These are phyloP conservation scores for Tilletia caries DNA, from an alignment of 1,284 basidiomycete genomes.

Conservation along the genomic window DNA sequence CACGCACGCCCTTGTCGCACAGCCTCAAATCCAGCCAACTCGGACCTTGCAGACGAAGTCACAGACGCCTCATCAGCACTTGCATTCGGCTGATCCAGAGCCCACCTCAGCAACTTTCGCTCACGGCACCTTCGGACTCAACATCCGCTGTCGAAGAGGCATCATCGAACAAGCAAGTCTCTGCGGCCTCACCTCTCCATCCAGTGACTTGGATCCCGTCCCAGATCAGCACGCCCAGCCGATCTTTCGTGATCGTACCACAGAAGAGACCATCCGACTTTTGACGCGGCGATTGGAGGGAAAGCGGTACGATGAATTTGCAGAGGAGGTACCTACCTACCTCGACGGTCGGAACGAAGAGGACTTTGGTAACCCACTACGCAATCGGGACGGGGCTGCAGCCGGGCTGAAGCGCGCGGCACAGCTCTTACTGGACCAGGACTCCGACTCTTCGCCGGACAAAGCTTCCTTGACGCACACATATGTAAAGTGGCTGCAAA, in stretches of 20 bases:
- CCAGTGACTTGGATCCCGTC: background rate
- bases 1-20: slow-evolving; percentile 53
- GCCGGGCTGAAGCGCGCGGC: background rate
- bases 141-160: slow-evolving; percentile 30
- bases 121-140: slow-evolving; percentile 25
- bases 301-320: slow-evolving; percentile 32
- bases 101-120: background rate
- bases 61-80: slow-evolving; percentile 12
- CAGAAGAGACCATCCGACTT: slow-evolving; percentile 18
- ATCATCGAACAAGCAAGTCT: slow-evolving; percentile 29
- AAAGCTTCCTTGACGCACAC: background rate
- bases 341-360: background rate
- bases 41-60: background rate
- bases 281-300: slow-evolving; percentile 22
- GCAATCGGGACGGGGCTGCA: background rate
- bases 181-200: slow-evolving; percentile 12
- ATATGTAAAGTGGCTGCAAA: background rate
- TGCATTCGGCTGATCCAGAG: slow-evolving; percentile 14
- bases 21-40: background rate
- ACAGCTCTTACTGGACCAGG: background rate
- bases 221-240: slow-evolving; percentile 3
- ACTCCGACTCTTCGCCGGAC: background rate
- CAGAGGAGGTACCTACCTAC: slow-evolving; percentile 14
- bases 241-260: slow-evolving; percentile 10
- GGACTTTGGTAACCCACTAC: background rate